Percentiles rank a stretch among this genome's conserved stretches.
phyloP scores from a whole-genome alignment of 2,329 filamentous ascomycete genomes.

The Microascus cirrosus region DNA sequence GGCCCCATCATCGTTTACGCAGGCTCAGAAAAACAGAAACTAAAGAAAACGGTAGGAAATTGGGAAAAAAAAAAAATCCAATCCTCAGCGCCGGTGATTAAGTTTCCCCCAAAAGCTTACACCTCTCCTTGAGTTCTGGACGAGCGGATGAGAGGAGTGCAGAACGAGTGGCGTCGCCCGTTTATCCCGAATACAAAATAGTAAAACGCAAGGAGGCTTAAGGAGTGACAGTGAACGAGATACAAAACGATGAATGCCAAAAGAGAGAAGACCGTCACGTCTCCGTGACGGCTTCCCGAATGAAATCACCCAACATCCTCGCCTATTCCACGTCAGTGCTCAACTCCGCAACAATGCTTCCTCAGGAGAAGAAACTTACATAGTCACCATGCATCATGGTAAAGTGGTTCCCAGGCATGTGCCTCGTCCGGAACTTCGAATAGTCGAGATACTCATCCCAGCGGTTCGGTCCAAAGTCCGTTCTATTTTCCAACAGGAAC shows the following conservation, averaged over 20 bases:
- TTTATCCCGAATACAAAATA: background rate
- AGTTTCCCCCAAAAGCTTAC: background rate
- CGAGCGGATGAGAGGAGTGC: background rate
- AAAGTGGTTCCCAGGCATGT: conserved; percentile 66
- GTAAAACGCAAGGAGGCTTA: background rate
- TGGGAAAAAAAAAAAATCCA: background rate
- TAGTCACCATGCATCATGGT: conserved; percentile 59
- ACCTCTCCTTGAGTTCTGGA: background rate
- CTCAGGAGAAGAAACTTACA: conserved; percentile 14
- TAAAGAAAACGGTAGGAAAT: background rate
- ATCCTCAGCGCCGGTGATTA: background rate
- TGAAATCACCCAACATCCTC: conserved; percentile 21
- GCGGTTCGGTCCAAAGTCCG: conserved; percentile 58
- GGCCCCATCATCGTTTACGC: background rate
- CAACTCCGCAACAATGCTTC: background rate
- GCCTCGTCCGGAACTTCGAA: conserved; percentile 49
- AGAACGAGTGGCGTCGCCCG: background rate
- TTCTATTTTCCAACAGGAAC: conserved; percentile 64
- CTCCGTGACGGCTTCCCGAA: conserved; percentile 19
- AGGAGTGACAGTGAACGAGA: background rate
- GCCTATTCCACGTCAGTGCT: conserved; percentile 16
- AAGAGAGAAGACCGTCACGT: background rate
- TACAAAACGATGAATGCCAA: background rate
- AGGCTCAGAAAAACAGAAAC: background rate
- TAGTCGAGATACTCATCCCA: conserved; percentile 56